Conservation (phyloP, 768 basidiomycete genomes). For the Clavaria fumosa region DNA sequence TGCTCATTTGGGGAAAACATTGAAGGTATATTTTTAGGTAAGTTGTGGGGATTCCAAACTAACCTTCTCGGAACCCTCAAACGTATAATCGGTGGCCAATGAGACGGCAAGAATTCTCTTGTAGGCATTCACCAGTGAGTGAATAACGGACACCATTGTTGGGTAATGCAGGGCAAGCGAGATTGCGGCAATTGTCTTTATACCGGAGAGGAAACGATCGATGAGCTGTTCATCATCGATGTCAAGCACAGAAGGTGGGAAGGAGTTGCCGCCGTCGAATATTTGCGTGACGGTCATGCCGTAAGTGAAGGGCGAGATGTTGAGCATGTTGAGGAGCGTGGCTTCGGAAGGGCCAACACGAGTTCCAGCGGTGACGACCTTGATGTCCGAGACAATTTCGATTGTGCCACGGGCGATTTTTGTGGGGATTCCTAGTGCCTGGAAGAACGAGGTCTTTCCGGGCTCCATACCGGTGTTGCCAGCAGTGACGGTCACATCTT, state of each 20-base stretch:
- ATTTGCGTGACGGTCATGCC: conserved; percentile 98
- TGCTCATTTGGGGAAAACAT: no score
- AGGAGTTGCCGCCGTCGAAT: conserved; percentile 86
- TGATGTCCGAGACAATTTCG: conserved; percentile 95
- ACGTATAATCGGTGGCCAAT: conserved; percentile 83
- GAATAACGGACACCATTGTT: conserved; percentile 82
- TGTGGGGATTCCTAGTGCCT: conserved; percentile 97
- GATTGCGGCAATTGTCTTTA: conserved; percentile 92
- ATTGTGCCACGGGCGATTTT: conserved; percentile 99
- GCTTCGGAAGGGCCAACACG: conserved; percentile 97
- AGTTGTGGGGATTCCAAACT: conserved; percentile 18
- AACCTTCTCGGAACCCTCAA: conserved; percentile 89
- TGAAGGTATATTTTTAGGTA: no score
- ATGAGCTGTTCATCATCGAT: conserved; percentile 84
- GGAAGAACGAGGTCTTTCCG: conserved; percentile 99
- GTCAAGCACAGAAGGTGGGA: conserved; percentile 83
- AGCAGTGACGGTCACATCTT: conserved; percentile 82
- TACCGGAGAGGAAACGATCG: conserved; percentile 80
- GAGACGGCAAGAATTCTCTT: conserved; percentile 93
- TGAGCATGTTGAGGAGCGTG: conserved; percentile 97
- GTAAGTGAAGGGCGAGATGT: conserved; percentile 99
- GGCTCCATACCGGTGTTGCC: conserved; percentile 99
- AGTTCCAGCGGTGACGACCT: conserved; percentile 83
- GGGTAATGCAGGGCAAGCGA: conserved; percentile 95
- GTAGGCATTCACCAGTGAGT: conserved; percentile 97